Evolutionary conservation across 2,329 filamentous ascomycete species (phyloP).

Genomic region (Cercospora sp.): DNA sequence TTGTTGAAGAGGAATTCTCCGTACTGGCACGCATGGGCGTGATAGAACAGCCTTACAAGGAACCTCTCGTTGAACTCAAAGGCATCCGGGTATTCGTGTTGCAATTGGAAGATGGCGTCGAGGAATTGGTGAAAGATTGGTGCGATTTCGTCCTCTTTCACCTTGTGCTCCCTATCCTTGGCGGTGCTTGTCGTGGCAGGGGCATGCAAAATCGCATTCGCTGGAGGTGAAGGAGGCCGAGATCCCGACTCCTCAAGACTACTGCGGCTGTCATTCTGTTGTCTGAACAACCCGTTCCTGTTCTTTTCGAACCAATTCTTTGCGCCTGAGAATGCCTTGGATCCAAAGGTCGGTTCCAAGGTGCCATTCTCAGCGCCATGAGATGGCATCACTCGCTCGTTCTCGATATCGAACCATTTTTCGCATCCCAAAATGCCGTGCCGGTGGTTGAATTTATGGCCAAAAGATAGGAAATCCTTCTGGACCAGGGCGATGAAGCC

Average conservation of each 20-base stretch:
- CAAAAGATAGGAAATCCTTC: constrained; percentile 97
- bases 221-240: constrained; percentile 35
- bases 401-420: constrained; percentile 90
- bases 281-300: constrained; percentile 34
- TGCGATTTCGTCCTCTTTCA: constrained; percentile 84
- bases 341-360: constrained; percentile 52
- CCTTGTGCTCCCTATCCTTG: constrained; percentile 63
- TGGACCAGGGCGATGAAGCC: constrained; percentile 93
- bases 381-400: constrained; percentile 65
- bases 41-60: constrained; percentile 82
- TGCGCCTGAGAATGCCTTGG: constrained; percentile 66
- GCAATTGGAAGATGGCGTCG: constrained; percentile 86
- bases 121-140: constrained; percentile 98
- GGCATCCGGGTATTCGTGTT: constrained; percentile 79
- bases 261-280: constrained; percentile 61
- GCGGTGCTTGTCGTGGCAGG: constrained; percentile 44
- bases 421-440: constrained; percentile 84
- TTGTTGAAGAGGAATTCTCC: constrained; percentile 95
- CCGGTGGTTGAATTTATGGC: constrained; percentile 95
- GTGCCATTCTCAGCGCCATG: constrained; percentile 46
- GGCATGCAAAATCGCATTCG: constrained; percentile 52
- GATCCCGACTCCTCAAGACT: constrained; percentile 56
- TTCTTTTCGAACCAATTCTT: constrained; percentile 87
- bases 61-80: constrained; percentile 98
- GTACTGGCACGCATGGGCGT: constrained; percentile 93